Percentiles rank a stretch among this genome's conserved stretches.
Evolutionary conservation across 2,329 filamentous ascomycete genomes (phyloP).

Genomic region (Alternaria brassicicola): DNA sequence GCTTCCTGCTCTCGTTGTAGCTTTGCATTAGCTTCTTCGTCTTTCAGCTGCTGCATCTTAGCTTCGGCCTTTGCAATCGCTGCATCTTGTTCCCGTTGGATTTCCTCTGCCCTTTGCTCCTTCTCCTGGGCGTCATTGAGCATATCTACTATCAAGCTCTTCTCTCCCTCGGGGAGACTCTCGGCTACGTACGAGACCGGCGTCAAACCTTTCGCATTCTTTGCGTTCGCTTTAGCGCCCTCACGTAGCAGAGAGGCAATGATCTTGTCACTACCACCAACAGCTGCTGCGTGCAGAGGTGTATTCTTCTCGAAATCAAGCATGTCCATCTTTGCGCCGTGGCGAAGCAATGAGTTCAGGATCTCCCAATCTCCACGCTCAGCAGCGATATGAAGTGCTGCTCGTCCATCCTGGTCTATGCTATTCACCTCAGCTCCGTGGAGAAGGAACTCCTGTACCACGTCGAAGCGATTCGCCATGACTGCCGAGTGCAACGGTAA

Average conservation of each 20-base stretch:
- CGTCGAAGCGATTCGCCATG: conserved; percentile 30
- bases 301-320: conserved; percentile 29
- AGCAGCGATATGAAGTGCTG: conserved; percentile 32
- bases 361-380: conserved; percentile 31
- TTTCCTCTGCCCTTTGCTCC: conserved; percentile 17
- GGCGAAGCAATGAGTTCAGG: conserved; percentile 23
- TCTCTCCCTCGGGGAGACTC: conserved; percentile 21
- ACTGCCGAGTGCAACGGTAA: conserved; percentile 37
- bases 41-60: conserved; percentile 10
- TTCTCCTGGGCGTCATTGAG: conserved; percentile 27
- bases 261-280: conserved; percentile 21
- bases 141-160: conserved; percentile 25
- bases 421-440: conserved; percentile 26
- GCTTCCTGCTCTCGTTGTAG: conserved; percentile 4
- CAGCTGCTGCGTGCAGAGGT: conserved; percentile 28
- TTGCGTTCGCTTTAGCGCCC: conserved; percentile 23
- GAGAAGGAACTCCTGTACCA: conserved; percentile 32
- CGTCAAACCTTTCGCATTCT: conserved; percentile 26
- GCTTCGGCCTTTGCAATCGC: conserved; percentile 13
- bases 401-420: conserved; percentile 21
- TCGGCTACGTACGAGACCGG: conserved; percentile 24
- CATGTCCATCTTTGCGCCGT: conserved; percentile 22
- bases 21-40: conserved; percentile 12
- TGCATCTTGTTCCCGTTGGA: conserved; percentile 6
- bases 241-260: conserved; percentile 23